Evolutionary conservation across 1,284 basidiomycete genomes (phyloP).

Genomic region (Puccinia triticina): DNA sequence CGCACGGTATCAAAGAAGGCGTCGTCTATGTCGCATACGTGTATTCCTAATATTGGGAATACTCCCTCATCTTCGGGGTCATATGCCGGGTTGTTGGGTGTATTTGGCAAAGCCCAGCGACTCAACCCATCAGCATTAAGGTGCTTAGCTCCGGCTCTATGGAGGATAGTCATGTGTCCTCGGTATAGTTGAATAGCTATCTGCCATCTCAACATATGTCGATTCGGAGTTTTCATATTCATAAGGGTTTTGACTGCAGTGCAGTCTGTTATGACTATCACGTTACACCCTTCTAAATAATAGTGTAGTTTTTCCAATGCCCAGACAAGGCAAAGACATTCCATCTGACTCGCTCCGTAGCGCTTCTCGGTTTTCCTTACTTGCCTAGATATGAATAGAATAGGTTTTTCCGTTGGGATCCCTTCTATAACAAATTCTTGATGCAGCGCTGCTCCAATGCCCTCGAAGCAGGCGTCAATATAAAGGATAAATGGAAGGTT

Average conservation of each 20-base stretch:
- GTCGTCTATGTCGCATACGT: neutral
- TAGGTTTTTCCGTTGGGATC: too few species aligned
- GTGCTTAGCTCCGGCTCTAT: neutral
- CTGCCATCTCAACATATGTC: neutral
- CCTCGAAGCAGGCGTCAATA: too few species aligned
- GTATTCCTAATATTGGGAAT: neutral
- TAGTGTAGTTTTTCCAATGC: too few species aligned
- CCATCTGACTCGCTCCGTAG: too few species aligned
- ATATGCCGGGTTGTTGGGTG: neutral
- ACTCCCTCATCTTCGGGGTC: too few species aligned
- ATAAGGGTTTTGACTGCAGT: neutral
- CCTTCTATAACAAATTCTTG: too few species aligned
- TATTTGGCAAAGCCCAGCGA: neutral
- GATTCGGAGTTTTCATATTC: slow-evolving; percentile 20
- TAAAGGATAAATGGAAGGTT: too few species aligned
- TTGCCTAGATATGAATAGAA: too few species aligned
- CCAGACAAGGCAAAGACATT: too few species aligned
- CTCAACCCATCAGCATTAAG: neutral
- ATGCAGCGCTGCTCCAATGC: too few species aligned
- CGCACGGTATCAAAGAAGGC: neutral
- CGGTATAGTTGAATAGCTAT: neutral
- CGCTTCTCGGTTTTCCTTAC: too few species aligned
- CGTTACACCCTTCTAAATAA: too few species aligned
- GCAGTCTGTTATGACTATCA: neutral
- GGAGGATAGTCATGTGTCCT: neutral